phyloP scores from a whole-genome alignment of 257 asterid species.

The Solanum virginianum region DNA sequence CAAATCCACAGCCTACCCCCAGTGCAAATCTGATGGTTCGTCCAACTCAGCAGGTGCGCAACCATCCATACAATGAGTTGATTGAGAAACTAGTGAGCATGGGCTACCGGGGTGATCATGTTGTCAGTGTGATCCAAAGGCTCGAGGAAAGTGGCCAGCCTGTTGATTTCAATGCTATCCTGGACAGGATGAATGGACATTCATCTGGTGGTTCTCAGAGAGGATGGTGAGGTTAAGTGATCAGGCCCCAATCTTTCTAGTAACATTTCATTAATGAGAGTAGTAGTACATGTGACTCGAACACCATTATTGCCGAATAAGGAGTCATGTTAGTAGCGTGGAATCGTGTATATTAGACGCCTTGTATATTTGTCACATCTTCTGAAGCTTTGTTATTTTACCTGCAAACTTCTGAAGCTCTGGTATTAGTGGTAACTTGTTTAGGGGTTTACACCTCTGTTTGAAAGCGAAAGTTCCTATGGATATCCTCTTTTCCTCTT shows the following conservation, averaged over 20 bases:
- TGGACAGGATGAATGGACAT: slow-evolving; percentile 71
- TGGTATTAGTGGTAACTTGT: neutral
- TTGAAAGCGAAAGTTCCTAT: neutral
- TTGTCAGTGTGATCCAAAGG: slow-evolving; percentile 60
- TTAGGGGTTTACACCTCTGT: neutral
- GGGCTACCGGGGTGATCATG: slow-evolving; percentile 84
- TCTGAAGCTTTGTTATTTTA: neutral
- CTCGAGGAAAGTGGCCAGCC: slow-evolving; percentile 87
- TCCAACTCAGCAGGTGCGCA: slow-evolving; percentile 40
- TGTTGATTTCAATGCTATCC: slow-evolving; percentile 68
- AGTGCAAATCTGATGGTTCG: slow-evolving; percentile 27
- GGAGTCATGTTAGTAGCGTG: neutral
- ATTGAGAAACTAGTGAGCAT: slow-evolving; percentile 75
- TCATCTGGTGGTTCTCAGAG: slow-evolving; percentile 75
- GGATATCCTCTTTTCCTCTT: neutral
- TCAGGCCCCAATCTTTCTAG: neutral
- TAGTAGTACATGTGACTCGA: neutral
- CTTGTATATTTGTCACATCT: neutral
- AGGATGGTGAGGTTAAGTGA: slow-evolving; percentile 52
- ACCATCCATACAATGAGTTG: slow-evolving; percentile 66
- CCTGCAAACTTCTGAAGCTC: slow-evolving; percentile 1
- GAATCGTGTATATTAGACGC: neutral
- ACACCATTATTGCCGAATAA: neutral
- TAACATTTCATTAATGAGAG: neutral
- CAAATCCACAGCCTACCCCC: slow-evolving; percentile 38